Evolutionary conservation across 352 stramenopile species (phyloP), one percentile per base, ranked within the genome.

Genomic region (Pythium sp.): DNA sequence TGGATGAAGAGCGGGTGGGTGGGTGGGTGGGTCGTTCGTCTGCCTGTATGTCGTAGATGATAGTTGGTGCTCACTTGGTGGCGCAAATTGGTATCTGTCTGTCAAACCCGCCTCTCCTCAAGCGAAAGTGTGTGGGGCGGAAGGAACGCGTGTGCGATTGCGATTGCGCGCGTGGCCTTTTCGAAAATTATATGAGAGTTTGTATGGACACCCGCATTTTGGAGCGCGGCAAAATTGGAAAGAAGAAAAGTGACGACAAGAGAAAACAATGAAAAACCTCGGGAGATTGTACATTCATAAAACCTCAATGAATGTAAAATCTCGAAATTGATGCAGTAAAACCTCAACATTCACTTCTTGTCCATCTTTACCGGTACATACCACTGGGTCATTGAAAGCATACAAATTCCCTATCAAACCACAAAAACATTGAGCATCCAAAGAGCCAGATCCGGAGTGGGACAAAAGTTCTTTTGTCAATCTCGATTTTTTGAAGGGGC

Each of bases 81-180:
- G 26, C 22, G 36, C 58, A 38, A 65, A 43, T 55, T 38, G 58
- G 36, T 22, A 54, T 64, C 58, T 54, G 36, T 26, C 53, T 26
- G 28, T 34, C 26, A 59, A 15, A 14, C 26, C 53, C 26, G 53
- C 55, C 36, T 18, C 53, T 58, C 28, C 15, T 43, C 55, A 26
- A 20, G 54, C 34, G 24, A 12, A 20, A 22, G 14, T 12, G 58
- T 64, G 58, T 64, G 58, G 58, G 34, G 34, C 22, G 38, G 58
- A 64, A 64, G 58, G 61, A 66, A 53, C 43, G 61, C 46, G 49
- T 54, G 62, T 24, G 56, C 56, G 56, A 47, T 18, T 41, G 62
- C 38, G 30, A 56, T 49, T 58, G 60, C 60, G 46, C 24, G 57
- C 24, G 18, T 11, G 18, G 41, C 41, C 43, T 65, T 65, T 58